Conservation (phyloP, 2,329 filamentous ascomycete genomes). For the Botrytis squamosa region DNA sequence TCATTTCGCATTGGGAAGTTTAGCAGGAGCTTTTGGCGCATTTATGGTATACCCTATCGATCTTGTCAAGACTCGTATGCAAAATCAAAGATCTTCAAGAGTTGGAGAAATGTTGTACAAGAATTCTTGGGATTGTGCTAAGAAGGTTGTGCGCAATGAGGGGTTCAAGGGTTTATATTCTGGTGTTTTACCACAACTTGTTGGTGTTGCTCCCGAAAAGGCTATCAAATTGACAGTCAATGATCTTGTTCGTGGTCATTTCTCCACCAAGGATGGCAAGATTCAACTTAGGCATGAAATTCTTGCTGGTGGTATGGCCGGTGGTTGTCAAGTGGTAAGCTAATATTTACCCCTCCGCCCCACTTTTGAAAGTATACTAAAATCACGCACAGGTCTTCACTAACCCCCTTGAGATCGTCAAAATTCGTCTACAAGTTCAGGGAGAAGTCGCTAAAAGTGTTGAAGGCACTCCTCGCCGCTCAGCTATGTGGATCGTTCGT, state of each 20-base stretch:
- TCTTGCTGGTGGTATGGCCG: constrained; percentile 83
- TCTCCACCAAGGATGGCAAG: constrained; percentile 70
- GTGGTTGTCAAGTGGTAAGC: constrained; percentile 93
- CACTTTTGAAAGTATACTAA: constrained; percentile 16
- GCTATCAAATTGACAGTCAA: constrained; percentile 99
- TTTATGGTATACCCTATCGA: constrained; percentile 99
- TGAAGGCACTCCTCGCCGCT: constrained; percentile 79
- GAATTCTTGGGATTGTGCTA: constrained; percentile 93
- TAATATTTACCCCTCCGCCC: neutral
- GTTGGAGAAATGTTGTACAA: constrained; percentile 91
- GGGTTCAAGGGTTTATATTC: constrained; percentile 89
- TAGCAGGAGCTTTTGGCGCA: constrained; percentile 94
- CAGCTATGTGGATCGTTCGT: constrained; percentile 95
- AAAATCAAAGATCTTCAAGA: constrained; percentile 84
- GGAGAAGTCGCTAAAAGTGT: constrained; percentile 89
- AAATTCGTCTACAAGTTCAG: constrained; percentile 96
- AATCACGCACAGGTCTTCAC: constrained; percentile 71
- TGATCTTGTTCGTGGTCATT: constrained; percentile 77
- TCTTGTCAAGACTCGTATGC: constrained; percentile 96
- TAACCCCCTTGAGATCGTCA: constrained; percentile 98
- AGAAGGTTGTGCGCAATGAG: constrained; percentile 91
- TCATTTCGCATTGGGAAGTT: constrained; percentile 83
- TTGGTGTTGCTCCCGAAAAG: constrained; percentile 98
- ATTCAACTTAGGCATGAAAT: constrained; percentile 74
- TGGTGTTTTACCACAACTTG: constrained; percentile 88